phyloP scores from a whole-genome alignment of 176 grass and related monocot species.

The Calamus simplicifolius region DNA sequence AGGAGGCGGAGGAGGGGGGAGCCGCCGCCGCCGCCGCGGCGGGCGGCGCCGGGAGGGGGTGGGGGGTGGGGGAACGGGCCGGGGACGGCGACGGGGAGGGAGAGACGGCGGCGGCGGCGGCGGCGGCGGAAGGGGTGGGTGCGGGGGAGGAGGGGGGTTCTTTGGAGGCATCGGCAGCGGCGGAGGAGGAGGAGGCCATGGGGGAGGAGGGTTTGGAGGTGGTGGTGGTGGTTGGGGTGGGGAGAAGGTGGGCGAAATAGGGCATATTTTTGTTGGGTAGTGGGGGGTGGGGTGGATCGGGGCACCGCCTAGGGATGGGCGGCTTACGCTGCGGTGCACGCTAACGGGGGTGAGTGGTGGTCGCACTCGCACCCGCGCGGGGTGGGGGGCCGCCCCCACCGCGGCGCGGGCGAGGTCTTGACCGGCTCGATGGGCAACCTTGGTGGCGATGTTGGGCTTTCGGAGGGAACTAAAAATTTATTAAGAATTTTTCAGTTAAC shows the following conservation, averaged over 20 bases:
- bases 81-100: too few relatives aligned
- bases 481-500: too few relatives aligned
- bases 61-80: not conserved
- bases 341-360: not conserved
- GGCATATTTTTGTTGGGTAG: constrained; percentile 43
- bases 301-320: constrained; percentile 5
- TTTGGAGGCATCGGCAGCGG: too few relatives aligned
- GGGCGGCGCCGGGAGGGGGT: constrained; percentile 3
- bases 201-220: constrained; percentile 8
- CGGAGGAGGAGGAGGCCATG: not conserved
- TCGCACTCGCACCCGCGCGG: too few relatives aligned
- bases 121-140: not conserved
- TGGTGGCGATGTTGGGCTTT: not conserved
- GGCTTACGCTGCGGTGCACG: constrained; percentile 14
- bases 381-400: constrained; percentile 8
- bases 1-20: constrained; percentile 16
- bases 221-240: constrained; percentile 21
- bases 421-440: not conserved
- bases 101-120: constrained; percentile 3
- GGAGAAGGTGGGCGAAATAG: constrained; percentile 25
- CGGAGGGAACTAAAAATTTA: not conserved
- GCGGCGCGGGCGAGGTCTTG: not conserved
- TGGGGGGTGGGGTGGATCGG: constrained; percentile 33
- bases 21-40: constrained; percentile 21
- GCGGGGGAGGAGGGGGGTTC: too few relatives aligned